Evolutionary conservation across 2,329 filamentous ascomycete genomes (phyloP), one percentile per base, ranked within the genome.

Genomic region (Ramularia collo-cygni): DNA sequence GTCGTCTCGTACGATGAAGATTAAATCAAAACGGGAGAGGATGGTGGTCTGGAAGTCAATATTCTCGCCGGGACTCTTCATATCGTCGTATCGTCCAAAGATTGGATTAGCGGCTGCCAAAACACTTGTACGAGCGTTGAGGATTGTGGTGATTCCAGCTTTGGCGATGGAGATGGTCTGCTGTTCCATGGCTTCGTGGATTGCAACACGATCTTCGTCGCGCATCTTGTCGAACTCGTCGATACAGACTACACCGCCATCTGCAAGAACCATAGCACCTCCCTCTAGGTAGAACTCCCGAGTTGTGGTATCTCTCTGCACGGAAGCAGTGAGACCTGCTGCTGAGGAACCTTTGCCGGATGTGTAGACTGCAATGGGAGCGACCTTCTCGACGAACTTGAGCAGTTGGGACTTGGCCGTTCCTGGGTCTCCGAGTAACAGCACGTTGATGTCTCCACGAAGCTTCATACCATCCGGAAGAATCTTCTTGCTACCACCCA

Each of bases 191-290:
- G 92, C 92, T 75, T 98, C 92, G 72, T 98, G 92, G 52, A 98
- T 98, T 2, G 92, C 92, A 5, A 96, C 92, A 54, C 92, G 78
- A 56, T 98, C 92, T 64, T 98, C 92, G 60, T 98, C 92, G 47
- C 92, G 77, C 92, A 98, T 98, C 72, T 98, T 98, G 70, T 98
- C 92, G 60, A 98, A 98, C 66, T 98, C 92, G 60, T 98, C 92
- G 54, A 98, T 98, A 64, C 92, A 96, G 8, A 96, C 92, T 1
- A 96, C 90, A 55, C 92, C 92, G 2, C 89, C 89, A 52, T 98
- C 92, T 3, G 92, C 92, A 13, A 98, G 77, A 3, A 98, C 92
- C 92, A 98, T 96, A 21, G 92, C 92, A 65, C 92, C 92, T 33
- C 92, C 92, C 70, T 98, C 92, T 1, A 98, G 79, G 58, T 96